phyloP scores from a whole-genome alignment of 1,284 basidiomycete genomes.

The Cryptococcus floricola region DNA sequence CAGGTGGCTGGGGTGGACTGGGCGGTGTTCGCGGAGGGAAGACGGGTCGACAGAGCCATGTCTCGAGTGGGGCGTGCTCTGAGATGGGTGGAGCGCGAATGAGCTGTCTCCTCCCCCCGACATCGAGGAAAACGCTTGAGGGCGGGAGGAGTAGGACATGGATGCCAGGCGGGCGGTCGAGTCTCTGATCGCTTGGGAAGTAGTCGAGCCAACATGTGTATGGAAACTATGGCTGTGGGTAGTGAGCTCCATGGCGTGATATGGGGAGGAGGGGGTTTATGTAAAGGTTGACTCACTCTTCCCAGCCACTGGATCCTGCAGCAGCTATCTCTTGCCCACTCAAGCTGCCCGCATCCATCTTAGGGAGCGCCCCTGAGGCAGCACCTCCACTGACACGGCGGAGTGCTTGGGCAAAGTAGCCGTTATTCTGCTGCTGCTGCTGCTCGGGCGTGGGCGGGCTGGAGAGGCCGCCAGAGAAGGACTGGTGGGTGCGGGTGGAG shows the following conservation, averaged over 20 bases:
- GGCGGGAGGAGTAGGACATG: constrained; percentile 31
- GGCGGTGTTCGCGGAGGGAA: constrained; percentile 19
- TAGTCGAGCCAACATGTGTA: constrained; percentile 11
- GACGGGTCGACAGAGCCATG: constrained; percentile 3
- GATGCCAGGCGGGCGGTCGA: constrained; percentile 43
- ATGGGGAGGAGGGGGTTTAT: neutral
- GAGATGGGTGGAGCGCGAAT: constrained; percentile 7
- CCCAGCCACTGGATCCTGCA: neutral
- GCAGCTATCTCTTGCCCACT: constrained; percentile 9
- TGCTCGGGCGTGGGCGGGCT: constrained; percentile 2
- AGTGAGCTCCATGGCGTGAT: neutral
- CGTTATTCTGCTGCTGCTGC: neutral
- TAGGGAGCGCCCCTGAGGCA: neutral
- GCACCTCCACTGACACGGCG: constrained; percentile 19
- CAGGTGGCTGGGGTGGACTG: constrained; percentile 30
- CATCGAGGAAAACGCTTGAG: constrained; percentile 12
- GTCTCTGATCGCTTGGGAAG: constrained; percentile 38
- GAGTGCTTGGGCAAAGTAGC: constrained; percentile 15
- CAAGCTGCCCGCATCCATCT: constrained; percentile 6
- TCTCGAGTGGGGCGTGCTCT: constrained; percentile 5
- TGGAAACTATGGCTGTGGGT: constrained; percentile 1
- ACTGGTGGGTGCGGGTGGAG: constrained; percentile 10
- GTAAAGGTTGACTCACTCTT: constrained; percentile 17
- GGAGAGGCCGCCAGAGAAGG: neutral
- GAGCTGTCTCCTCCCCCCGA: constrained; percentile 5